Base-by-base conservation (phyloP, 805 yeast species). In the Candida saitoana region DNA sequence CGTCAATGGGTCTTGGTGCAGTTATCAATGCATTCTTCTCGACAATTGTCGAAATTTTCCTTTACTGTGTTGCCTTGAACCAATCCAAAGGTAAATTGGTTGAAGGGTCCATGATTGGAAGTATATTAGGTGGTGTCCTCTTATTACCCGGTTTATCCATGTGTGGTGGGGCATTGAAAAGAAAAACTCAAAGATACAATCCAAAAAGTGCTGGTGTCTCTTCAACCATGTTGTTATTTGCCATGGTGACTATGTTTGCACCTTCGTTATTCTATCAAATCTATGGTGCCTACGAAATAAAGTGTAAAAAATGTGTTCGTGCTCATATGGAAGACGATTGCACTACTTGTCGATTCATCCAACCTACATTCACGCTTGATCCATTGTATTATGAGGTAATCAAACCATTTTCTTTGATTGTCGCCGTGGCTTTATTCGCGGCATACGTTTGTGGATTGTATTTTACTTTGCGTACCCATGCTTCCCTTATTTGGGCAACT, bases 1-100 rank as follows among this genome's bases (percentile, higher is more conserved):
- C 97, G 0, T 90, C 97, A 0, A 93, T 93, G 99, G 97, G 98
- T 20, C 81, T 93, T 45, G 98, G 98, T 69, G 99, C 99, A 1
- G 96, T 90, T 0, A 89, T 93, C 53, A 93, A 93, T 61, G 99
- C 99, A 0, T 91, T 93, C 56, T 93, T 93, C 72, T 90, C 98
- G 1, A 90, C 99, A 0, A 76, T 93, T 38, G 98, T 93, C 5
- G 99, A 93, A 60, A 85, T 93, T 6, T 93, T 83, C 60, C 67
- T 91, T 38, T 93, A 93, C 60, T 84, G 96, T 62, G 96, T 91
- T 16, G 98, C 99, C 0, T 69, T 93, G 46, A 71, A 78, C 40
- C 95, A 90, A 57, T 76, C 81, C 2, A 91, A 93, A 58, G 96
- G 96, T 2, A 77, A 80, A 40, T 72, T 93, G 18, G 99, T 93